These are phyloP conservation scores for Nannizzia gypsea DNA, from an alignment of 2,329 filamentous ascomycete species.

Conservation along the genomic window DNA sequence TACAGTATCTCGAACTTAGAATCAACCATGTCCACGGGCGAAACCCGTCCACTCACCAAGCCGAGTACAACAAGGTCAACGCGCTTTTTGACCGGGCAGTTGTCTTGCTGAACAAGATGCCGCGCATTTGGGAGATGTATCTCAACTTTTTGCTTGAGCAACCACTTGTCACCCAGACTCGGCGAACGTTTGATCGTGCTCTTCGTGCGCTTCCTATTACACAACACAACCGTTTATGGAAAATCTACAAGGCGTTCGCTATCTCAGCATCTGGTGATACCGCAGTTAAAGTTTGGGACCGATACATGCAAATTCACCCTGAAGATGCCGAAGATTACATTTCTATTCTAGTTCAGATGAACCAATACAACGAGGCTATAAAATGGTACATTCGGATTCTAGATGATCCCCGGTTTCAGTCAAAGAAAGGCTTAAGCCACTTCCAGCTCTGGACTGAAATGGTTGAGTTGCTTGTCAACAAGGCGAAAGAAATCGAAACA, in stretches of 20 bases:
- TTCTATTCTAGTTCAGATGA: conserved; percentile 68
- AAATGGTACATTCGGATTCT: conserved; percentile 83
- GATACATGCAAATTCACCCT: conserved; percentile 95
- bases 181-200: conserved; percentile 82
- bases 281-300: conserved; percentile 82
- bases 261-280: conserved; percentile 83
- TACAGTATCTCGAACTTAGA: conserved; percentile 72
- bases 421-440: conserved; percentile 85
- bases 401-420: conserved; percentile 80
- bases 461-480: conserved; percentile 84
- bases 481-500: conserved; percentile 75
- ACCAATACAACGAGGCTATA: conserved; percentile 80
- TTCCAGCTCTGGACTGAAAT: conserved; percentile 98
- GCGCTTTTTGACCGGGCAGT: conserved; percentile 84
- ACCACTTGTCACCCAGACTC: conserved; percentile 76
- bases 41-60: conserved; percentile 66
- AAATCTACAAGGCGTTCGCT: conserved; percentile 78
- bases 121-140: conserved; percentile 96
- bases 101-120: conserved; percentile 96
- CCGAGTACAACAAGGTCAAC: conserved; percentile 89
- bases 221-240: conserved; percentile 93
- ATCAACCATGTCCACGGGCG: conserved; percentile 68
- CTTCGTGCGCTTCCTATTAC: conserved; percentile 83
- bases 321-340: conserved; percentile 95
- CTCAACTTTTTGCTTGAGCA: conserved; percentile 81